Evolutionary conservation across 768 basidiomycete species (phyloP).

Genomic region (Ephemerocybe angulata): DNA sequence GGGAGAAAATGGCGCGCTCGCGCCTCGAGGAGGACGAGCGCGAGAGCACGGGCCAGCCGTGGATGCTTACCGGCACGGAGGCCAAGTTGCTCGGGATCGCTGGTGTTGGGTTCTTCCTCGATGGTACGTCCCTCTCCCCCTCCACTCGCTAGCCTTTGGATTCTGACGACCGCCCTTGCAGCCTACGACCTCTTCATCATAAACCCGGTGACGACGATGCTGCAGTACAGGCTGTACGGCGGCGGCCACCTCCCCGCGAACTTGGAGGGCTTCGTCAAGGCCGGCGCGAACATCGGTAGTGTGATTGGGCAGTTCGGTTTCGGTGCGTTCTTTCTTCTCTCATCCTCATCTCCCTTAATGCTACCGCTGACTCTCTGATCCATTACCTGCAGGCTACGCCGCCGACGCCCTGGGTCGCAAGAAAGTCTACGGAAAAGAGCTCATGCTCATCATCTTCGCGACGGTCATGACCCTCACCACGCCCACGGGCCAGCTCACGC

Average conservation of each 20-base stretch:
- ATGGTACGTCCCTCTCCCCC: slow-evolving; percentile 40
- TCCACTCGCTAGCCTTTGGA: not conserved
- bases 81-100: slow-evolving; percentile 60
- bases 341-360: not conserved
- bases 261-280: slow-evolving; percentile 60
- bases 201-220: slow-evolving; percentile 66
- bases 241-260: slow-evolving; percentile 48
- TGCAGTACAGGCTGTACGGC: slow-evolving; percentile 60
- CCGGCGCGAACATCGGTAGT: slow-evolving; percentile 66
- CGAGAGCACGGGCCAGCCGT: slow-evolving; percentile 22
- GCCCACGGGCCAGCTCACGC: slow-evolving; percentile 58
- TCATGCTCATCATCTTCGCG: slow-evolving; percentile 76
- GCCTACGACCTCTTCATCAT: slow-evolving; percentile 73
- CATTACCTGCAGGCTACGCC: slow-evolving; percentile 44
- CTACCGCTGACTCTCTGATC: not conserved
- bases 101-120: slow-evolving; percentile 69
- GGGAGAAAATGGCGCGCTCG: not conserved
- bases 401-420: slow-evolving; percentile 70
- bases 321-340: not conserved
- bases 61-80: slow-evolving; percentile 38
- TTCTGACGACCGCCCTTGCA: slow-evolving; percentile 17
- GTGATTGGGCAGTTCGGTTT: slow-evolving; percentile 62
- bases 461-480: slow-evolving; percentile 67
- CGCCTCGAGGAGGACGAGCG: slow-evolving; percentile 19
- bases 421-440: slow-evolving; percentile 67